Base-by-base conservation (phyloP, 2,329 filamentous ascomycete species). In the Aspergillus tubingensis region DNA sequence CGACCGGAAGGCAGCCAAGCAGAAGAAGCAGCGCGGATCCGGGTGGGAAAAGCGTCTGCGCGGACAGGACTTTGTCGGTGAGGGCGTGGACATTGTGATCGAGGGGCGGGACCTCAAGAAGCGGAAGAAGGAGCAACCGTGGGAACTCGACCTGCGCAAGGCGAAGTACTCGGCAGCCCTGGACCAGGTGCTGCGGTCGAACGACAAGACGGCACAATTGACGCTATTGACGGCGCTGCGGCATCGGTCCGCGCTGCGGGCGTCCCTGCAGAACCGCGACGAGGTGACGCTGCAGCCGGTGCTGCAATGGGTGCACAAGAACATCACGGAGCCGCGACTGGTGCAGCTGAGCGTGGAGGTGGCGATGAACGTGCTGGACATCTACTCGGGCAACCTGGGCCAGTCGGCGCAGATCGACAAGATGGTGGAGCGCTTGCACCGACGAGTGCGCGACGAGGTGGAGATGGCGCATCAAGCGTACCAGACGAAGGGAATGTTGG, bases 51-150 rank as follows among this genome's bases (percentile, higher is more conserved):
- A 85, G 70, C 83, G 83, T 39, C 76, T 87, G 19, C 81, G 88
- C 60, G 89, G 88, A 17, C 88, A 92, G 62, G 91, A 97, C 71
- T 89, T 92, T 70, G 84, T 90, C 19, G 93, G 91, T 65, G 91
- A 96, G 75, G 90, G 88, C 48, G 90, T 89, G 23, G 92, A 97
- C 72, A 92, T 97, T 57, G 86, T 96, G 68, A 93, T 98, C 68
- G 90, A 94, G 53, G 86, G 86, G 44, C 74, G 74, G 55, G 87
- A 90, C 43, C 79, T 81, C 53, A 82, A 83, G 62, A 87, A 85
- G 71, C 80, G 81, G 54, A 88, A 87, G 73, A 87, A 86, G 70
- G 85, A 91, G 67, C 86, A 88, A 50, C 72, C 79, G 5, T 99
- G 95, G 94, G 93, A 97, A 74, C 82, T 84, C 61, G 88, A 91